These are phyloP conservation scores for button mushroom (Agaricus bisporus) DNA, from an alignment of 768 basidiomycete genomes.

Conservation along the genomic window DNA sequence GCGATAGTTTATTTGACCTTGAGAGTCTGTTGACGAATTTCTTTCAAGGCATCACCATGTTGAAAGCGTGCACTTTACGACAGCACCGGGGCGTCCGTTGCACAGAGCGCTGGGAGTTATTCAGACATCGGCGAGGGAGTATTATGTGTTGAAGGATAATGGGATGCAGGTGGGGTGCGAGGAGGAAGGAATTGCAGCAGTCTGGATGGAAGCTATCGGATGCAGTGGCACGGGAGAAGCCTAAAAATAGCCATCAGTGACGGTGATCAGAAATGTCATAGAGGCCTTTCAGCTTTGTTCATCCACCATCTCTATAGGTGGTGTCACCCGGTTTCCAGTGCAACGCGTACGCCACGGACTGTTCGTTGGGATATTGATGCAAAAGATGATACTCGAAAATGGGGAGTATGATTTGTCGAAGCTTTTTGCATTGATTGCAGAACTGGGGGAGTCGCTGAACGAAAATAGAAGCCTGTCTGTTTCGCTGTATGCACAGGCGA, in stretches of 20 bases:
- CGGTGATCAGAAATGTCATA: conserved; percentile 5
- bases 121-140: conserved; percentile 64
- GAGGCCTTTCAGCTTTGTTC: not conserved
- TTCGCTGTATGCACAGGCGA: conserved; percentile 65
- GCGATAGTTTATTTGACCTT: conserved; percentile 15
- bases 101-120: conserved; percentile 63
- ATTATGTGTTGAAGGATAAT: conserved; percentile 66
- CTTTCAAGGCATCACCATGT: conserved; percentile 61
- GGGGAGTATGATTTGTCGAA: conserved; percentile 56
- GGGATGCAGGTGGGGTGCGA: conserved; percentile 75
- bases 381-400: conserved; percentile 52
- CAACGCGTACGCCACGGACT: too few relatives aligned
- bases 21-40: not conserved
- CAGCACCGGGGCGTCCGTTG: conserved; percentile 33
- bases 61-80: conserved; percentile 66
- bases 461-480: conserved; percentile 72
- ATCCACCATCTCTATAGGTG: not conserved
- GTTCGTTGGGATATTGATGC: not conserved
- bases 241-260: conserved; percentile 3
- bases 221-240: conserved; percentile 27
- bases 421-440: conserved; percentile 63
- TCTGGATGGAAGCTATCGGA: conserved; percentile 57
- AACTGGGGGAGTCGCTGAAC: conserved; percentile 79
- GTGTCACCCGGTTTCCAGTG: too few relatives aligned
- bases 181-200: conserved; percentile 58